Evolutionary conservation across 306 rosid genomes (phyloP).

Genomic region (Casuarina glauca): DNA sequence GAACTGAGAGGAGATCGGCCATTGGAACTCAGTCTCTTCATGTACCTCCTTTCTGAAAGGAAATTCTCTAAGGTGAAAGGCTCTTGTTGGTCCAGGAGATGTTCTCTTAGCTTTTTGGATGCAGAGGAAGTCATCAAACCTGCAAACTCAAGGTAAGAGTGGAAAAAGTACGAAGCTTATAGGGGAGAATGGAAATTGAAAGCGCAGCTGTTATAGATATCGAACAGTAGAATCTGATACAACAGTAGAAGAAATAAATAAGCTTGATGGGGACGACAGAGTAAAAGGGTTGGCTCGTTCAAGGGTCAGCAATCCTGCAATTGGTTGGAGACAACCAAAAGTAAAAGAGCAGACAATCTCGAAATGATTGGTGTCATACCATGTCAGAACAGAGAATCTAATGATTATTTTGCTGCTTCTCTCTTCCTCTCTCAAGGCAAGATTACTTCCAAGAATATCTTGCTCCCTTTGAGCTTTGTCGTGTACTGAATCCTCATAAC

Average conservation of each 20-base stretch:
- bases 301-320: conserved; percentile 16
- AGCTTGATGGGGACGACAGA: conserved; percentile 12
- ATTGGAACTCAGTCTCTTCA: conserved; percentile 23
- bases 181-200: conserved; percentile 10
- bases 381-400: conserved; percentile 23
- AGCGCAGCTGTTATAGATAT: not conserved
- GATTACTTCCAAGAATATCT: not conserved
- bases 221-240: not conserved
- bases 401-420: conserved; percentile 18
- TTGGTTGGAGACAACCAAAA: conserved; percentile 35
- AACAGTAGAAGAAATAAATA: not conserved
- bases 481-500: not conserved
- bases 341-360: conserved; percentile 26
- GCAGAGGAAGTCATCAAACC: conserved; percentile 30
- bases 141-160: not conserved
- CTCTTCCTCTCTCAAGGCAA: not conserved
- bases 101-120: conserved; percentile 40
- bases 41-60: conserved; percentile 41
- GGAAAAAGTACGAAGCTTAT: conserved; percentile 1
- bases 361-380: conserved; percentile 30
- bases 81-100: conserved; percentile 45
- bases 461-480: not conserved
- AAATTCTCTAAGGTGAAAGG: conserved; percentile 34
- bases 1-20: conserved; percentile 9
- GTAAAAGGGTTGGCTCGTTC: not conserved